Conservation (phyloP, 2,329 filamentous ascomycete genomes). For the Blumeria graminis region DNA sequence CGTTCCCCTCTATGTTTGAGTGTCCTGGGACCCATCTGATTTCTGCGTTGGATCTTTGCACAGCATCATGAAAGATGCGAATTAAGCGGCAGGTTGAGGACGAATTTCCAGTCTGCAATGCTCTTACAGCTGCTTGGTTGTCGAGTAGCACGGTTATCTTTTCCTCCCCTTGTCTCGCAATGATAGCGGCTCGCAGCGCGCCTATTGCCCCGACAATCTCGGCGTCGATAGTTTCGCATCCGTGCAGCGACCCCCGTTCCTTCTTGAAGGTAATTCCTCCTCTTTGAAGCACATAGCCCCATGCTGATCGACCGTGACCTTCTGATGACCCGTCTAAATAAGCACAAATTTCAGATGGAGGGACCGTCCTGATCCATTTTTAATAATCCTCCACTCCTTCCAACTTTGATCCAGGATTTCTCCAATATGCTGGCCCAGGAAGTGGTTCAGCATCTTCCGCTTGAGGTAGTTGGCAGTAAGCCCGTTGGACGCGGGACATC, state of each 20-base stretch:
- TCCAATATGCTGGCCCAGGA: too few species aligned
- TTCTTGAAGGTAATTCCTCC: neutral
- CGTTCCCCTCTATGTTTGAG: neutral
- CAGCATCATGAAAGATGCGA: neutral
- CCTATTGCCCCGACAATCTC: neutral
- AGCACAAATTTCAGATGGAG: too few species aligned
- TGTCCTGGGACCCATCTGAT: neutral
- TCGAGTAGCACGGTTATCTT: neutral
- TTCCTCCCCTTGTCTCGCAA: neutral
- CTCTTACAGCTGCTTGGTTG: neutral
- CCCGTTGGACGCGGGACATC: too few species aligned
- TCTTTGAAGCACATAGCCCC: neutral
- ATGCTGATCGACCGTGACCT: neutral
- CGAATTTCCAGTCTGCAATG: neutral
- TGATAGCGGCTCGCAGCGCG: neutral
- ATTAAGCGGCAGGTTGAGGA: neutral
- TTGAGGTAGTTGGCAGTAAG: too few species aligned
- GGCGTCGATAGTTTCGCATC: neutral
- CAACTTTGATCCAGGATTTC: too few species aligned
- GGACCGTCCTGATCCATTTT: too few species aligned
- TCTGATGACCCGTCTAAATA: too few species aligned
- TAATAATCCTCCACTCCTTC: too few species aligned
- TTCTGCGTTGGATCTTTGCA: neutral
- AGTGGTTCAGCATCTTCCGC: too few species aligned
- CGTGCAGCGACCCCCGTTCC: neutral